phyloP scores from a whole-genome alignment of 2,329 filamentous ascomycete genomes.

The Stemphylium lycopersici region DNA sequence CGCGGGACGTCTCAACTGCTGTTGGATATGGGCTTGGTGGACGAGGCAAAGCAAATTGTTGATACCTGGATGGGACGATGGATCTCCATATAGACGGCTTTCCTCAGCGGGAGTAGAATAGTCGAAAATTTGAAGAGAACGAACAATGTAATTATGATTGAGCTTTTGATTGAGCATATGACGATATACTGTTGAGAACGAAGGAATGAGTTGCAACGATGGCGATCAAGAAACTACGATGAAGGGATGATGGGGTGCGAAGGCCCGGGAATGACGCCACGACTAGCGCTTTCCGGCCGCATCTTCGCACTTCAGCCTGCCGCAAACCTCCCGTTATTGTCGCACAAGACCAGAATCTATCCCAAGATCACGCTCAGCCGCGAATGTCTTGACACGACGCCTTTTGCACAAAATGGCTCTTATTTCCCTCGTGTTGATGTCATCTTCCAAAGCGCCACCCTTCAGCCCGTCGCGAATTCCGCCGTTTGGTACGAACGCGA shows the following conservation, averaged over 20 bases:
- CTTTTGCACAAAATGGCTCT: too few relatives aligned
- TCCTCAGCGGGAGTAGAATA: constrained; percentile 5
- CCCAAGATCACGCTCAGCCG: too few relatives aligned
- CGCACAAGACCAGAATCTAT: too few relatives aligned
- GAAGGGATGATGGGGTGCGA: neutral
- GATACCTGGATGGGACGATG: constrained; percentile 73
- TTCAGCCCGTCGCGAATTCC: too few relatives aligned
- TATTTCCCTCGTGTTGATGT: too few relatives aligned
- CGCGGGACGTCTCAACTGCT: constrained; percentile 69
- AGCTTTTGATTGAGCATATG: neutral
- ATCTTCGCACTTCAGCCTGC: neutral
- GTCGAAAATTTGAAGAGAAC: neutral
- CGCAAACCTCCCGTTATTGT: too few relatives aligned
- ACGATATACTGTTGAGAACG: neutral
- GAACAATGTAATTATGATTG: neutral
- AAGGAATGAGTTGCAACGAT: neutral
- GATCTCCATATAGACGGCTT: constrained; percentile 50
- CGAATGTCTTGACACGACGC: too few relatives aligned
- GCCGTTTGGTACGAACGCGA: too few relatives aligned
- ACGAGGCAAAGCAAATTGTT: constrained; percentile 70
- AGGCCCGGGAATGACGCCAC: constrained; percentile 6
- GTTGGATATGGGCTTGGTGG: constrained; percentile 68
- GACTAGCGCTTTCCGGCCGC: neutral
- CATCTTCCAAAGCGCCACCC: too few relatives aligned
- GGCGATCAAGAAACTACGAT: neutral